Percentiles rank a stretch among this genome's conserved stretches.
phyloP scores from a whole-genome alignment of 768 basidiomycete genomes.

The Hygrophorus pudorinus region DNA sequence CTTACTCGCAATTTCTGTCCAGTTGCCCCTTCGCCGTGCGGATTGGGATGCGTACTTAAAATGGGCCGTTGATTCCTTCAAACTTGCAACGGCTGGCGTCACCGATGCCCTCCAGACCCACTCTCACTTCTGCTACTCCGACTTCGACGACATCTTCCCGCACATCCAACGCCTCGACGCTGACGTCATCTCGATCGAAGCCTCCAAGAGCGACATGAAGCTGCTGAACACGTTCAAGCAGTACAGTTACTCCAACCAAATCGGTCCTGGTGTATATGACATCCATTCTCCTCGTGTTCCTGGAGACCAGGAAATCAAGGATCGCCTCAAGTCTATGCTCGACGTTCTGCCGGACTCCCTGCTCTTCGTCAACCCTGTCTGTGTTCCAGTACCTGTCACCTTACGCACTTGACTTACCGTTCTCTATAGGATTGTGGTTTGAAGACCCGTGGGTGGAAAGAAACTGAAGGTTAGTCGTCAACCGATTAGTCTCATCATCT shows the following conservation, averaged over 20 bases:
- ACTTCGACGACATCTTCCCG: conserved; percentile 98
- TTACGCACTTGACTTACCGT: conserved; percentile 1
- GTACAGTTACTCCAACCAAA: conserved; percentile 93
- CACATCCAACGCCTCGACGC: conserved; percentile 95
- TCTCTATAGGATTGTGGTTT: conserved; percentile 77
- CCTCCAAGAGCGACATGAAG: conserved; percentile 98
- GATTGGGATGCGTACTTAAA: conserved; percentile 96
- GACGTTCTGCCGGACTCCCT: conserved; percentile 70
- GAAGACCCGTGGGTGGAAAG: conserved; percentile 98
- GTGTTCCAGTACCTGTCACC: conserved; percentile 10
- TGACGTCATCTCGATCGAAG: conserved; percentile 98
- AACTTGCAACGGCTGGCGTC: conserved; percentile 93
- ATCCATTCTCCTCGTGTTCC: conserved; percentile 99
- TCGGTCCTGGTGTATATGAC: conserved; percentile 97
- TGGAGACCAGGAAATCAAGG: conserved; percentile 84
- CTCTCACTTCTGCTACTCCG: conserved; percentile 99
- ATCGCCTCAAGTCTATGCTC: conserved; percentile 81
- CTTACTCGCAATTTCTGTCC: conserved; percentile 8
- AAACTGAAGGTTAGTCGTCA: conserved; percentile 62
- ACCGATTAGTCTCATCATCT: not conserved
- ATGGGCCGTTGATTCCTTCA: conserved; percentile 99
- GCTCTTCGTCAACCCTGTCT: conserved; percentile 83
- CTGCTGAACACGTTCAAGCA: conserved; percentile 90
- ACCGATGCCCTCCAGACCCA: conserved; percentile 91
- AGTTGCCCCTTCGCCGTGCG: conserved; percentile 89